Evolutionary conservation across 2,329 filamentous ascomycete genomes (phyloP).

Genomic region (Fusarium proliferatum): DNA sequence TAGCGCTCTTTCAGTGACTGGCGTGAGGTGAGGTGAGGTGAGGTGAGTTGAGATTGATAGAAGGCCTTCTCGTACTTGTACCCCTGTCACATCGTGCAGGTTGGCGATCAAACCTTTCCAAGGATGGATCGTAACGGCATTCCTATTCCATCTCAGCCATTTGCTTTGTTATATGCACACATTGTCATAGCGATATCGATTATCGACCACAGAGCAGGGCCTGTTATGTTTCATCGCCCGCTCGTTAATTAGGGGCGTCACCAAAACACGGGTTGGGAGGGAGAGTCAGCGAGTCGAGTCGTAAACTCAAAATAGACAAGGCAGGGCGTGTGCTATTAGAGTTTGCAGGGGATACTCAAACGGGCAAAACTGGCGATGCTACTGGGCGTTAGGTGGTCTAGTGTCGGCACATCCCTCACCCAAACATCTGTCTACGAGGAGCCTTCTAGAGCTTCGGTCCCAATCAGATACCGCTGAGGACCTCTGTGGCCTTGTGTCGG

Average conservation of each 20-base stretch:
- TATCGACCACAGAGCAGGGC: neutral
- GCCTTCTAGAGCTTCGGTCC: neutral
- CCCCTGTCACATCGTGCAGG: constrained; percentile 16
- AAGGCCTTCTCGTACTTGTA: neutral
- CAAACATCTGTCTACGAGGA: constrained; percentile 16
- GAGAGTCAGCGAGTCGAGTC: neutral
- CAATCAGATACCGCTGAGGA: constrained; percentile 18
- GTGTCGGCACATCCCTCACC: constrained; percentile 26
- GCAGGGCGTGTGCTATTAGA: neutral
- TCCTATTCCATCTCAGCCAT: neutral
- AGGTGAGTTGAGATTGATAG: neutral
- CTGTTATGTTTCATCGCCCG: neutral
- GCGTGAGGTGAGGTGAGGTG: neutral
- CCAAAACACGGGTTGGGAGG: neutral
- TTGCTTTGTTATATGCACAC: neutral
- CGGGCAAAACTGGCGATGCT: neutral
- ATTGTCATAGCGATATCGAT: constrained; percentile 5
- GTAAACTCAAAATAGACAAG: neutral
- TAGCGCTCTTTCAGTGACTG: constrained; percentile 6
- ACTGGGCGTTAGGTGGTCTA: neutral
- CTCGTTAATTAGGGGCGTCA: neutral
- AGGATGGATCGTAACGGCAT: neutral
- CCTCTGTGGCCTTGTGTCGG: constrained; percentile 15
- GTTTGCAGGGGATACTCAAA: constrained; percentile 9
- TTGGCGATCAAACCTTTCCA: constrained; percentile 10